Evolutionary conservation across 1,284 basidiomycete genomes (phyloP), one percentile per base, ranked within the genome.

Genomic region (Ganoderma lucidum): DNA sequence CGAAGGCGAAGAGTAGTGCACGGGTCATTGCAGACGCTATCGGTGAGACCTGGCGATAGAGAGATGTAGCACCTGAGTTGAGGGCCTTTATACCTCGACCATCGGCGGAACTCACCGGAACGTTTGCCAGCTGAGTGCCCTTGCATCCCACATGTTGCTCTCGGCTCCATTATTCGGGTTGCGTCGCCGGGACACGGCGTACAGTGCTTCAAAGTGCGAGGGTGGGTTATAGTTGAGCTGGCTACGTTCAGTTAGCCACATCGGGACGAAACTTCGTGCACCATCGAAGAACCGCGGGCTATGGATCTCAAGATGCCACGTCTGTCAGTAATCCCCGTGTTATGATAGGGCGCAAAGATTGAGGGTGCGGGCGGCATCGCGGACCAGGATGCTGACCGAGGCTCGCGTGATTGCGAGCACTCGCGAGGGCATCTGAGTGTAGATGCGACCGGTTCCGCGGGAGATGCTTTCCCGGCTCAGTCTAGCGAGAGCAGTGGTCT

Each of bases 281-380:
- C 51, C 42, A 39, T 48, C 62, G 62, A 60, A 45, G 65, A 64
- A 28, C 9, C 53, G 64, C 45, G 42, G 58, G 35, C 48, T 35
- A 28, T 12, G 32, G 67, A 70, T 65, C 67, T 70, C 9, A 41
- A 58, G 60, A 64, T 48, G 28, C 32, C 9, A 17, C 37, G n/a
- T 35, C 55, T 6, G 28, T 8, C 41, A 64, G 44, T 71, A 73
- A 73, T 73, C 30, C 63, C n/a, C 44, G 41, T 6, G 42, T 37
- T 69, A 48, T 71, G 70, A 73, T 73, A 71, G 70, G 72, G 42
- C 44, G 35, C 48, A 35, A 42, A 23, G 14, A 9, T 45, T 45
- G 53, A 35, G 53, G 51, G 51, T 41, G 19, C 30, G 30, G 30
- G 19, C 42, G 58, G 44, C 48, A 39, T 56, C 60, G 39, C 63